These are phyloP conservation scores for Obba rivulosa DNA, from an alignment of 768 basidiomycete genomes.

Conservation along the genomic window DNA sequence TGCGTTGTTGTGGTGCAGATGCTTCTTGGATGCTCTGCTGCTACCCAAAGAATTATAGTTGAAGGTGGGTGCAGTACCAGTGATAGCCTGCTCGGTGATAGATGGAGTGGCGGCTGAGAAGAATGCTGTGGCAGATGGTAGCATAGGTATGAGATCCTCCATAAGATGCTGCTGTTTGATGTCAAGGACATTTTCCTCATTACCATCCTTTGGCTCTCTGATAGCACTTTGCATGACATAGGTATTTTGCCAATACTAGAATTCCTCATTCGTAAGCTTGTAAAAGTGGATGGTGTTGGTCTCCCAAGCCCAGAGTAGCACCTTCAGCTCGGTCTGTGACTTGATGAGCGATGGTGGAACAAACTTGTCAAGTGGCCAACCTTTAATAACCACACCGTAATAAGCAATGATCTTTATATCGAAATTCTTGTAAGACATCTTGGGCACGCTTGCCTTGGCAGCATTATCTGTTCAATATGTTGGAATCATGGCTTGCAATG, in stretches of 20 bases:
- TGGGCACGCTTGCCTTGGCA: neutral
- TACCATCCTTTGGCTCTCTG: too few relatives aligned
- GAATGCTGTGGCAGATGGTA: too few relatives aligned
- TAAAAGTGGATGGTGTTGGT: conserved; percentile 12
- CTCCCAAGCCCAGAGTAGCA: conserved; percentile 11
- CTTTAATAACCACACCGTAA: conserved; percentile 12
- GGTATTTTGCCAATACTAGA: conserved; percentile 6
- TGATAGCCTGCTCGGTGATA: neutral
- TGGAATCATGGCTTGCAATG: neutral
- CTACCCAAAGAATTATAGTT: too few relatives aligned
- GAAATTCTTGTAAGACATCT: conserved; percentile 18
- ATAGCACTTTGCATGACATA: neutral
- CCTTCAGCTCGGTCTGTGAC: conserved; percentile 8
- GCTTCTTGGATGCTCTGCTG: too few relatives aligned
- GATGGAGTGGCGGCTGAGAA: too few relatives aligned
- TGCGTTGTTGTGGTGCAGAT: too few relatives aligned
- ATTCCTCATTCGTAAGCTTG: conserved; percentile 7
- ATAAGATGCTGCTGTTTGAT: too few relatives aligned
- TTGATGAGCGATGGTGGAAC: conserved; percentile 9
- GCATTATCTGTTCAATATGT: neutral
- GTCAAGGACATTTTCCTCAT: too few relatives aligned
- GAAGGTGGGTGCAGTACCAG: too few relatives aligned
- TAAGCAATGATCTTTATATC: conserved; percentile 12
- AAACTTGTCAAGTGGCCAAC: conserved; percentile 19
- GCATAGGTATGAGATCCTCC: too few relatives aligned